Percentiles rank a stretch among this genome's conserved stretches.
Evolutionary conservation across 345 rosid genomes (phyloP).

Genomic region (Mallotus nudiflorus): DNA sequence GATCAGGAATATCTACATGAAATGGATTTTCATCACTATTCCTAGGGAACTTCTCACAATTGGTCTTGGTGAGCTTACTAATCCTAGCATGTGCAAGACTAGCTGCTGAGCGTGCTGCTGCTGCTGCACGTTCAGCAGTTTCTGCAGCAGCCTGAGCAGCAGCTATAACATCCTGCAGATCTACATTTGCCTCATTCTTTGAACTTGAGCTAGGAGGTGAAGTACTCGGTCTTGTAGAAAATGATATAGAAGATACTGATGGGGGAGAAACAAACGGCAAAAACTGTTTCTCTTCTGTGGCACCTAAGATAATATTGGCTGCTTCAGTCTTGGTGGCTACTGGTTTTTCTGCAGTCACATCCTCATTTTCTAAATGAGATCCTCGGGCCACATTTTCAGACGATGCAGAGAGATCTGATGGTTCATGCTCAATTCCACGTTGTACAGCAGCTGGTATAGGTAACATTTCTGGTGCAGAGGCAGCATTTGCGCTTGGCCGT

Average conservation of each 20-base stretch:
- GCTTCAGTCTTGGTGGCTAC: constrained; percentile 35
- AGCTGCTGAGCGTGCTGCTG: constrained; percentile 90
- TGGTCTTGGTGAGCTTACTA: constrained; percentile 60
- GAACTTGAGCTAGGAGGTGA: constrained; percentile 27
- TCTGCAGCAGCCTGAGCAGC: constrained; percentile 96
- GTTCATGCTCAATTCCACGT: constrained; percentile 34
- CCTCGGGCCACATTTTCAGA: constrained; percentile 30
- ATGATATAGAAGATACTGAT: constrained; percentile 33
- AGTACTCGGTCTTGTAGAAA: constrained; percentile 24
- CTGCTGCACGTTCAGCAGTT: constrained; percentile 82
- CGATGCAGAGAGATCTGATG: constrained; percentile 27
- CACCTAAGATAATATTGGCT: constrained; percentile 24
- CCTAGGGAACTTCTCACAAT: constrained; percentile 37
- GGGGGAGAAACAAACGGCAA: constrained; percentile 61
- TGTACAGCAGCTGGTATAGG: constrained; percentile 19
- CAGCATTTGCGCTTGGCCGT: constrained; percentile 35
- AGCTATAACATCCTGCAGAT: constrained; percentile 76
- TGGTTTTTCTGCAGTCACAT: constrained; percentile 30
- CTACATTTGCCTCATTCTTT: constrained; percentile 47
- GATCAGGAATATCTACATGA: constrained; percentile 36
- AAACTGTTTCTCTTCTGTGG: constrained; percentile 55
- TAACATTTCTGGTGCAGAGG: constrained; percentile 42
- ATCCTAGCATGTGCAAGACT: constrained; percentile 87
- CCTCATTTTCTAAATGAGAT: constrained; percentile 37
- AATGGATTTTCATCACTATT: constrained; percentile 62